Percentiles rank a stretch among this genome's conserved stretches.
Evolutionary conservation across 202 grass and related monocot species (phyloP).

Genomic region (Bolboschoenoplectus hybrid): DNA sequence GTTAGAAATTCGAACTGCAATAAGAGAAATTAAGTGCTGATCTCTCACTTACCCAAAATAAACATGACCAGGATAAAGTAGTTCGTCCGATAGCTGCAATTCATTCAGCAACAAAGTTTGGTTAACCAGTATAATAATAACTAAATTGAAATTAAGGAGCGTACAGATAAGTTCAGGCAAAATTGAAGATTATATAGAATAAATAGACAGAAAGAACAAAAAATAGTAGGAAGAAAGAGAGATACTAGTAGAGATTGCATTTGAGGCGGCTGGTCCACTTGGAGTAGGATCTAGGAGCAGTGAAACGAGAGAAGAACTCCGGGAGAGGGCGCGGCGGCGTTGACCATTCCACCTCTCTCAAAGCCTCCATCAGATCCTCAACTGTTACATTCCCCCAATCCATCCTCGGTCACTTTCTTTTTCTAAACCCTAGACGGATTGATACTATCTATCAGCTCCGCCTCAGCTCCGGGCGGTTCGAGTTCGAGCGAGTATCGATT

Average conservation of each 20-base stretch:
- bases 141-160: background rate
- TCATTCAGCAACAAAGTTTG: background rate
- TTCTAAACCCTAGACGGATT: constrained; percentile 20
- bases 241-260: constrained; percentile 99
- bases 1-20: background rate
- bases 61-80: constrained; percentile 94
- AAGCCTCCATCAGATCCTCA: constrained; percentile 92
- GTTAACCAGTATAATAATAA: constrained; percentile 22
- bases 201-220: background rate
- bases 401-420: constrained; percentile 43
- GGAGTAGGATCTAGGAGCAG: constrained; percentile 86
- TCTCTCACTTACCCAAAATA: constrained; percentile 73
- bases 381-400: constrained; percentile 95
- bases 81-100: constrained; percentile 91
- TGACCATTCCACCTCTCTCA: constrained; percentile 95
- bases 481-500: background rate
- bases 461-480: background rate
- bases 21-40: background rate
- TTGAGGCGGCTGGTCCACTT: constrained; percentile 98
- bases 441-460: background rate
- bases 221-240: constrained; percentile 25
- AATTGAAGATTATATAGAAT: background rate
- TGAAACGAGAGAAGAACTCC: constrained; percentile 99
- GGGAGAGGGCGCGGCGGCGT: constrained; percentile 75
- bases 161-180: background rate